These are phyloP conservation scores for Pedinophyceae sp. DNA, from an alignment of 139 green algal genomes.

Conservation along the genomic window DNA sequence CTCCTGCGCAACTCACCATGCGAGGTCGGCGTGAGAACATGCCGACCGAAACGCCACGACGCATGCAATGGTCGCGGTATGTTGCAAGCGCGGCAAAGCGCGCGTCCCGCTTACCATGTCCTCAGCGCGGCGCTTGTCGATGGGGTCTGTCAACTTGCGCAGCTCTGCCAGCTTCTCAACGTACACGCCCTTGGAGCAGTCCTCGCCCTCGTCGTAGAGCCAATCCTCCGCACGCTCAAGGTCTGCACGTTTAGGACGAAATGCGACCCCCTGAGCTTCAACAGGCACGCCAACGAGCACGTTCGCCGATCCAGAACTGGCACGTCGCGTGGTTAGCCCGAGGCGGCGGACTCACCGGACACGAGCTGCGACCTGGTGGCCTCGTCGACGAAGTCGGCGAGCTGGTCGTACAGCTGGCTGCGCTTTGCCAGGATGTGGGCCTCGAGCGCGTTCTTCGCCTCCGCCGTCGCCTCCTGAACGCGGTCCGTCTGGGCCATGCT, in stretches of 20 bases:
- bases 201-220: slow-evolving; percentile 98
- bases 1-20: no score
- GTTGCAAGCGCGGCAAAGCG: no score
- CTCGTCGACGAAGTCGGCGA: slow-evolving; percentile 7
- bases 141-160: slow-evolving; percentile 34
- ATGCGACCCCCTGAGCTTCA: slow-evolving; percentile 26
- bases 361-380: neutral
- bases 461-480: slow-evolving; percentile 88
- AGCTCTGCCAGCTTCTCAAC: slow-evolving; percentile 77
- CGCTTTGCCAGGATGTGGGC: slow-evolving; percentile 81
- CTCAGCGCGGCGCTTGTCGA: slow-evolving; percentile 40
- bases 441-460: slow-evolving; percentile 92
- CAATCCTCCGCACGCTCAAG: slow-evolving; percentile 72
- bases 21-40: no score
- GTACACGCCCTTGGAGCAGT: slow-evolving; percentile 82
- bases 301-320: slow-evolving; percentile 53
- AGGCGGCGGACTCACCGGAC: neutral
- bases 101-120: no score
- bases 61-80: no score
- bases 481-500: slow-evolving; percentile 55
- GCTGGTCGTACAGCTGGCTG: slow-evolving; percentile 38
- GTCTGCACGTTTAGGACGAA: neutral
- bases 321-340: slow-evolving; percentile 6
- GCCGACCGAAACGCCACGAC: no score
- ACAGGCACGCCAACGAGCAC: slow-evolving; percentile 30